Evolutionary conservation across 2,329 filamentous ascomycete species (phyloP), one percentile per base, ranked within the genome.

Genomic region (Colletotrichum sp.): DNA sequence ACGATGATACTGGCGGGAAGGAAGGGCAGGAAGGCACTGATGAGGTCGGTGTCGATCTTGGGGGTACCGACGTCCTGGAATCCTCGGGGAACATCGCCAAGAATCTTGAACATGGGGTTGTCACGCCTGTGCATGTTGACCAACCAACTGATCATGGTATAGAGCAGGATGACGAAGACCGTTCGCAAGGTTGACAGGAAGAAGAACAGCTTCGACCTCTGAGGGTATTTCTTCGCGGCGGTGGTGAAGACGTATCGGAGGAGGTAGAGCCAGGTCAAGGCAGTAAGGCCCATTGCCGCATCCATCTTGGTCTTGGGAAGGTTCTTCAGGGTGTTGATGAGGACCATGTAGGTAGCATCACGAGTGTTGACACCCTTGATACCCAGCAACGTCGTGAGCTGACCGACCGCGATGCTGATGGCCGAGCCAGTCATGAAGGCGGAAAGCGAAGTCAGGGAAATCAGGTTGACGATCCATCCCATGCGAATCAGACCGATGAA

Each of bases 351-450:
- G 0, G 97, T 95, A 1, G 95, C 85, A 18, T 91, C 96, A 79
- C 95, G 90, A 16, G 92, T 98, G 77, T 93, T 92, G 84, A 97
- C 92, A 26, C 91, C 90, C 1, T 89, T 89, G 81, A 98, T 93
- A 8, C 97, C 97, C 87, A 99, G 91, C 84, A 99, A 87, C 3
- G 90, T 90, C 2, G 95, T 94, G 7, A 98, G 89, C 84, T 99
- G 97, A 39, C 97, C 96, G 28, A 92, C 90, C 18, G 92, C 93
- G 82, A 99, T 99, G 80, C 92, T 98, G 84, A 99, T 90, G 70
- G 96, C 96, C 7, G 96, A 98, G 4, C 96, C 96, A 0, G 97
- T 99, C 95, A 99, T 98, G 88, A 98, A 99, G 4, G 97, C 96
- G 0, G 95, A 96, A 70, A 99, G 95, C 0, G 96, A 95, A 2